phyloP scores from a whole-genome alignment of 768 basidiomycete species.

The Tylopilus vinaceipallidus region DNA sequence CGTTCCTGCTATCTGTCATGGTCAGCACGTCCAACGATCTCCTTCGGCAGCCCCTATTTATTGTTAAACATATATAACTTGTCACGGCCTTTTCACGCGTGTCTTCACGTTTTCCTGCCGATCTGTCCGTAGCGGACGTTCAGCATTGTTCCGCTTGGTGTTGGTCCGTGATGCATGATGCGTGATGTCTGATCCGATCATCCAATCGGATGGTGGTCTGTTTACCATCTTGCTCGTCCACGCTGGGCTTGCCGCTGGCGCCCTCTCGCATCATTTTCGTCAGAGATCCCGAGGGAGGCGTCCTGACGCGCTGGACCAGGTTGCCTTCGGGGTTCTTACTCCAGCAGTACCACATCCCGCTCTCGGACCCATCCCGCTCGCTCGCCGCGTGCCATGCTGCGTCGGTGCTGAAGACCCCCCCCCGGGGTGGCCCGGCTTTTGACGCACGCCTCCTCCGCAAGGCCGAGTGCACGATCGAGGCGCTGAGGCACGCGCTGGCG shows the following conservation, averaged over 20 bases:
- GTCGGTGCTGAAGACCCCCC: no score
- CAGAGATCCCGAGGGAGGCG: slow-evolving; percentile 45
- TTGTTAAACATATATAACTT: neutral
- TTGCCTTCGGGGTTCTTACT: slow-evolving; percentile 59
- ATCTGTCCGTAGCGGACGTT: slow-evolving; percentile 44
- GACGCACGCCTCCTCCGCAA: slow-evolving; percentile 56
- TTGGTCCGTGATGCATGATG: no score
- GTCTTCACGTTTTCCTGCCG: neutral
- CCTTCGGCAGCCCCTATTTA: neutral
- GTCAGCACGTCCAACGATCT: neutral
- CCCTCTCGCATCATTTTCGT: slow-evolving; percentile 47
- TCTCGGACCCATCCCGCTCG: slow-evolving; percentile 41
- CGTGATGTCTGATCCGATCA: slow-evolving; percentile 52
- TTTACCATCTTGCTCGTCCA: slow-evolving; percentile 53
- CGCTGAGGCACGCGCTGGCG: slow-evolving; percentile 63
- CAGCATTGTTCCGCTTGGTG: slow-evolving; percentile 47
- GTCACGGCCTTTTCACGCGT: neutral
- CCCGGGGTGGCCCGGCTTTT: slow-evolving; percentile 36
- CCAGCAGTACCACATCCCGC: slow-evolving; percentile 50
- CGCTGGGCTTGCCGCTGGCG: slow-evolving; percentile 52
- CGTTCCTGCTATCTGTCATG: neutral
- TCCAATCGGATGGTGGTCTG: slow-evolving; percentile 49
- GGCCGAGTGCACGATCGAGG: slow-evolving; percentile 50
- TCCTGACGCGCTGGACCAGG: slow-evolving; percentile 52
- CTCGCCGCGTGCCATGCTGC: slow-evolving; percentile 51